Evolutionary conservation across 441 rosid species (phyloP), one percentile per base, ranked within the genome.

Genomic region (Sinapis alba): DNA sequence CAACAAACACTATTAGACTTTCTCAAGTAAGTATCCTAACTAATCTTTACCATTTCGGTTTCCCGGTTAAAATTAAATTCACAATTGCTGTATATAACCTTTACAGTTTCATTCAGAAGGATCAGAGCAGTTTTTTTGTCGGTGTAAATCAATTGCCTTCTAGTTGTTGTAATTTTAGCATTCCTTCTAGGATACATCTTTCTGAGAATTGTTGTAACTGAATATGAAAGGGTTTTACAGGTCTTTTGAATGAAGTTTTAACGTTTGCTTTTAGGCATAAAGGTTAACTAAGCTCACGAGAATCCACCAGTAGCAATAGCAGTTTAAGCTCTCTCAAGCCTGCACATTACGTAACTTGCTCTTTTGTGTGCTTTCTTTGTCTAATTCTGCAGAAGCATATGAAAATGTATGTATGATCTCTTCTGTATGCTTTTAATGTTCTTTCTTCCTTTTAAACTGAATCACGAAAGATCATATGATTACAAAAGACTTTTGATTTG

Each of bases 1-100:
- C 98, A 96, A 80, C 97, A 88, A 88, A 93, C 85, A 72, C 77
- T 96, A 74, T 81, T 83, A 23, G 96, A 96, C 85, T 87, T 91
- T 65, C 96, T 96, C 87, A 93, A 91, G 98, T 95, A 88, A 91
- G 99, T 95, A 88, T 41, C 47, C 47, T 41, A 41, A 41, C 12
- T 41, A 41, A 13, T 41, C 47, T 41, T 18, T 43, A 38, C 47
- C 15, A 41, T 41, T 41, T 41, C 6, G 47, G 16, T 41, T 13
- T 4, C 34, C n/a, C 21, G 20, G 50, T 12, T 34, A 24, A 24
- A 24, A 15, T 9, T 69, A 16, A n/a, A 56, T 20, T 68, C 13
- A 38, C 5, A 54, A 53, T 26, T 50, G 18, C 74, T 62, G 30
- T 23, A n/a, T 23, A 26, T n/a, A 34, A 41, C 3, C 1, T 9